These are phyloP conservation scores for Berberis vulgaris DNA, from an alignment of 164 flowering plant species.

Conservation along the genomic window DNA sequence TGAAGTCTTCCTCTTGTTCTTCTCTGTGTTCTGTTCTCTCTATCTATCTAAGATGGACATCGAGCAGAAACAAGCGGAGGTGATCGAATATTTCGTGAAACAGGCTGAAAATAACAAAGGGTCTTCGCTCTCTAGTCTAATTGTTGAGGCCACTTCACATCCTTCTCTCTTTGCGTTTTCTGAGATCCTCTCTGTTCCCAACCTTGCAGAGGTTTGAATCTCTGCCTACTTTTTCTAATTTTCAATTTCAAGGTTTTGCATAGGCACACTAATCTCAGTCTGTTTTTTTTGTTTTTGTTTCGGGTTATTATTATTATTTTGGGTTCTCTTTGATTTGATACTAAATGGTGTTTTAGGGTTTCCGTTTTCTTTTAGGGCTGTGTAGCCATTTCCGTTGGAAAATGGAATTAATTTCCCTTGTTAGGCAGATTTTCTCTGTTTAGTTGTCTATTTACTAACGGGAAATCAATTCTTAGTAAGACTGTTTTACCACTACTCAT, in stretches of 20 bases:
- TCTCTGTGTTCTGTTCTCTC: no score
- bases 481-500: no score
- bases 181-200: conserved; percentile 79
- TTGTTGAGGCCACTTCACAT: conserved; percentile 75
- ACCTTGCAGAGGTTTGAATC: conserved; percentile 44
- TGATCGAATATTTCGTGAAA: conserved; percentile 64
- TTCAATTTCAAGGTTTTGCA: not conserved
- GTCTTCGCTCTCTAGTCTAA: conserved; percentile 38
- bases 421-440: no score
- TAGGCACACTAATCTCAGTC: not conserved
- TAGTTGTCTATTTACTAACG: no score
- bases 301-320: not conserved
- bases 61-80: conserved; percentile 78
- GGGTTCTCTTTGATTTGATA: no score
- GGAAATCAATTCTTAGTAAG: no score
- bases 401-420: no score
- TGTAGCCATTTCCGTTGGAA: no score
- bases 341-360: no score
- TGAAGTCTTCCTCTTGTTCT: no score
- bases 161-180: conserved; percentile 86
- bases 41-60: conserved; percentile 45
- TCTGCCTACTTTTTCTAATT: not conserved
- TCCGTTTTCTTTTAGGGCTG: no score
- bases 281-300: not conserved
- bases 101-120: conserved; percentile 52